Evolutionary conservation across 129 eudicot genomes (phyloP).

Genomic region (Saposhnikovia divaricata): DNA sequence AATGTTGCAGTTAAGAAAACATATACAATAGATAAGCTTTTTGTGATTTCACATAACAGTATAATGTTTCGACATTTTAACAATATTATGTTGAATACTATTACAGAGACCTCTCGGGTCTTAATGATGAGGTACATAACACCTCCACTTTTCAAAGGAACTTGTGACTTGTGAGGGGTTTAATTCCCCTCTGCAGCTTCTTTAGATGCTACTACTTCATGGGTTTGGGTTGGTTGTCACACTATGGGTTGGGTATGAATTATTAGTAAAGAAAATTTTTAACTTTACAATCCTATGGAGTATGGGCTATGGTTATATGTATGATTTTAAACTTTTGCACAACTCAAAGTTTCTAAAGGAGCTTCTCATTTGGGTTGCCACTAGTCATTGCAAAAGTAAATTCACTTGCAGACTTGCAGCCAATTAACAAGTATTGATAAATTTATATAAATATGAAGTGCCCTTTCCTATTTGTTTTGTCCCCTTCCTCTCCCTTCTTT

Average conservation of each 20-base stretch:
- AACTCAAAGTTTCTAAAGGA: background rate
- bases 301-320: too few relatives aligned
- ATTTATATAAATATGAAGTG: background rate
- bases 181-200: background rate
- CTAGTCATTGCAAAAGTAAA: background rate
- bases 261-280: too few relatives aligned
- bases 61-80: background rate
- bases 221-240: background rate
- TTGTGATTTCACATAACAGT: too few relatives aligned
- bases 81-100: background rate
- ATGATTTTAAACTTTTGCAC: background rate
- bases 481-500: background rate
- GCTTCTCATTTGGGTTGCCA: background rate
- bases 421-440: background rate
- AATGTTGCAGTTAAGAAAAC: too few relatives aligned
- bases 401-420: background rate
- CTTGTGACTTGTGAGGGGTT: background rate
- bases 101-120: background rate
- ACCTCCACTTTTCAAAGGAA: background rate
- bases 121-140: background rate
- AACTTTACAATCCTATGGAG: too few relatives aligned
- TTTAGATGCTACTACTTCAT: background rate
- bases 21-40: too few relatives aligned
- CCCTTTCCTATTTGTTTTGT: background rate
- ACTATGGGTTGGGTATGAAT: background rate